These are phyloP conservation scores for Fusarium tjaetaba DNA, from an alignment of 2,329 filamentous ascomycete species.

Conservation along the genomic window DNA sequence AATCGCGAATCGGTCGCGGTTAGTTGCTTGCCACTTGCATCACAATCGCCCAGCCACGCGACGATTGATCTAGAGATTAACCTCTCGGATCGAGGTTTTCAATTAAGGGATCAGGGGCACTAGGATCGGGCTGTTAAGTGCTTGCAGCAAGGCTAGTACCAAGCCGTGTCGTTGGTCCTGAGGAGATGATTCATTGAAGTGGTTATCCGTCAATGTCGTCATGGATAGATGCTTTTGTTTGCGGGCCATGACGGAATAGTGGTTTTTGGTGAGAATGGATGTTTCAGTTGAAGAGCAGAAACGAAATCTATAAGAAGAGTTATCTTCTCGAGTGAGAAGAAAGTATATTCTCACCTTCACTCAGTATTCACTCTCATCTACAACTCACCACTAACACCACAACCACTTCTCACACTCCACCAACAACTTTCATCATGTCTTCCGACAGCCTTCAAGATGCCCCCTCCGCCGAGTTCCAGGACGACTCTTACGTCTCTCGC, in stretches of 20 bases:
- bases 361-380: not conserved
- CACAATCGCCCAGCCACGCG: conserved; percentile 22
- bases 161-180: conserved; percentile 5
- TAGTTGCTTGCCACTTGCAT: conserved; percentile 15
- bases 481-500: conserved; percentile 31
- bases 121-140: conserved; percentile 15
- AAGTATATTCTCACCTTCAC: not conserved
- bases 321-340: not conserved
- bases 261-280: not conserved
- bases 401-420: not conserved
- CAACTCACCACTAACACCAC: not conserved
- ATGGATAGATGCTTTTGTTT: conserved; percentile 22
- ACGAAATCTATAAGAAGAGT: conserved; percentile 19
- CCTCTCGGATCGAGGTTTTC: conserved; percentile 14
- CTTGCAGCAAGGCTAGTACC: conserved; percentile 9
- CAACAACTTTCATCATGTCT: conserved; percentile 23
- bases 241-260: conserved; percentile 21
- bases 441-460: conserved; percentile 16
- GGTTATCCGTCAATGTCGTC: conserved; percentile 36
- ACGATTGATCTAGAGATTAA: conserved; percentile 16
- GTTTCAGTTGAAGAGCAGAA: not conserved
- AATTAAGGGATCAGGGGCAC: not conserved
- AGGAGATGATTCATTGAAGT: conserved; percentile 36
- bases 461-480: conserved; percentile 22
- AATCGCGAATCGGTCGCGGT: conserved; percentile 1